phyloP scores from a whole-genome alignment of 108 stramenopile species.

The Pseudonitzschia multiseries region DNA sequence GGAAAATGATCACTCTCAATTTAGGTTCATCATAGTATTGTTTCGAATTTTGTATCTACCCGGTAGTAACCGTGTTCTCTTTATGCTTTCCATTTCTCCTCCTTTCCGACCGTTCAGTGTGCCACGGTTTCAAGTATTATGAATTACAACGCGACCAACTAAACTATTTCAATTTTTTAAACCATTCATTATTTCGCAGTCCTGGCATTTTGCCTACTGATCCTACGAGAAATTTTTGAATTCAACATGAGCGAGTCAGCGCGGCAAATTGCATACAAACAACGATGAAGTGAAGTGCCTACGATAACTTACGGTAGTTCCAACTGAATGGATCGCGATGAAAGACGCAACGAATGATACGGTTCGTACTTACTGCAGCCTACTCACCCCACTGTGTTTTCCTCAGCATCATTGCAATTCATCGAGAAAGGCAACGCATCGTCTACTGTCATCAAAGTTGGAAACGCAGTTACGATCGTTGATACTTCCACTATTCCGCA shows the following conservation, averaged over 20 bases:
- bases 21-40: not conserved
- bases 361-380: not conserved
- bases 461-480: not conserved
- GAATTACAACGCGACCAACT: not conserved
- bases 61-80: not conserved
- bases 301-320: too few relatives aligned
- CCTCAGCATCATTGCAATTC: not conserved
- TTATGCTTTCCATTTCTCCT: not conserved
- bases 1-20: too few relatives aligned
- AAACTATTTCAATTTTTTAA: conserved; percentile 5
- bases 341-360: not conserved
- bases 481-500: not conserved
- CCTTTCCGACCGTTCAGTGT: not conserved
- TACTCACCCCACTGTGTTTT: not conserved
- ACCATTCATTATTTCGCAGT: conserved; percentile 4
- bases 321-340: too few relatives aligned
- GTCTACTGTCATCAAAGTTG: not conserved
- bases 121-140: not conserved
- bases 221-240: conserved; percentile 2
- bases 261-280: not conserved
- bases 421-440: not conserved
- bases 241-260: not conserved
- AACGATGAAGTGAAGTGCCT: not conserved
- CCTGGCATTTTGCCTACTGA: not conserved
- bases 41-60: conserved; percentile 8